Evolutionary conservation across 768 basidiomycete species (phyloP), one percentile per base, ranked within the genome.

Genomic region (Calocera viscosa): DNA sequence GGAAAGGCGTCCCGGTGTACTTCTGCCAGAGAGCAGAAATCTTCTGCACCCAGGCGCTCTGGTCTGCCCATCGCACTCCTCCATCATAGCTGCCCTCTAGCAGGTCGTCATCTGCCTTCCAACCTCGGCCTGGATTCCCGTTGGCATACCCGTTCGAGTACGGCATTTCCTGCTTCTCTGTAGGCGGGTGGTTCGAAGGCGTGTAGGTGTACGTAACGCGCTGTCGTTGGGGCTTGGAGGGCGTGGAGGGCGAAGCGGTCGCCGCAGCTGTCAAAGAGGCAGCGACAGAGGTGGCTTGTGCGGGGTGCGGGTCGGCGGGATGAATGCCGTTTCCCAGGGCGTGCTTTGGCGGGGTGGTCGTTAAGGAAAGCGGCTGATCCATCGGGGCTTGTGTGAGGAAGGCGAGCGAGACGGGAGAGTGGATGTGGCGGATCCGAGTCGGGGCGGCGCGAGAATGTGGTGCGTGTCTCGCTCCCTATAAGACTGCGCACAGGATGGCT

Each of bases 121-220:
- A 60, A 2, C 53, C 53, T 60, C 30, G 14, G 14, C 26, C 53
- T 28, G 53, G 14, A 60, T 60, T 60, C 10, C 30, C 53, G 30
- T 60, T 26, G 7, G 53, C 53, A 32, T 60, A 60, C 11, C 53
- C 53, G 19, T 60, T 60, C 30, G 53, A 12, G 22, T 60, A 60
- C 30, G 53, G 53, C 53, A 60, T 60, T 60, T 60, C 53, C 19
- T 60, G 53, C 5, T 26, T 16, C 19, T 24, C 19, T 28, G 24
- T 10, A 28, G 10, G 26, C 24, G 30, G 53, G 30, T 26, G 53
- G 30, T 26, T 14, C 22, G 53, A 32, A 60, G 53, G 53, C 2
- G 53, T 60, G 53, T 60, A 60, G 53, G 53, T 60, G 53, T 60
- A 60, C 53, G 53, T 60, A 60, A 60, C 53, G 26, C 53, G 53